Conservation (phyloP, 192 early-diverging fungal species). For the Backusella circina region DNA sequence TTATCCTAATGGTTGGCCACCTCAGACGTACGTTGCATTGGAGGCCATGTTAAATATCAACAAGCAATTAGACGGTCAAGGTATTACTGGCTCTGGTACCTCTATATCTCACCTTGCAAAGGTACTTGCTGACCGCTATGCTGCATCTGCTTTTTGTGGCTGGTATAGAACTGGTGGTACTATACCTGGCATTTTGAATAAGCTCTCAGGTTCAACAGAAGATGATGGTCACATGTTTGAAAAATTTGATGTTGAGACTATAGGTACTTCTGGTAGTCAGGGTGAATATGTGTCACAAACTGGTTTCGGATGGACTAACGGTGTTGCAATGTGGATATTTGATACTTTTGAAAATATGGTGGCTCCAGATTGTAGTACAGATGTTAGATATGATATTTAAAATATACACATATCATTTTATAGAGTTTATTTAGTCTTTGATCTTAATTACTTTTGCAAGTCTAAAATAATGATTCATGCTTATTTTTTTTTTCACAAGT, state of each 20-base stretch:
- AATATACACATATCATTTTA: no score
- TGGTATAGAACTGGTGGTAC: conserved; percentile 69
- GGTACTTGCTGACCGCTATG: conserved; percentile 47
- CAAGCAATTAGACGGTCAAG: background rate
- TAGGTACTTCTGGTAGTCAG: conserved; percentile 51
- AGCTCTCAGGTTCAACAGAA: conserved; percentile 24
- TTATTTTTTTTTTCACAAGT: no score
- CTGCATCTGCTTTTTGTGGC: conserved; percentile 57
- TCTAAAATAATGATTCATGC: no score
- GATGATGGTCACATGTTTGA: conserved; percentile 75
- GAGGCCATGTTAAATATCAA: conserved; percentile 41
- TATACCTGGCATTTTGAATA: conserved; percentile 41
- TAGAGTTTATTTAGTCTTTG: no score
- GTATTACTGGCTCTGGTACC: background rate
- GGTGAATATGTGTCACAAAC: conserved; percentile 70
- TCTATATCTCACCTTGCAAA: background rate
- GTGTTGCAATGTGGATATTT: conserved; percentile 61
- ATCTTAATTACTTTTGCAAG: no score
- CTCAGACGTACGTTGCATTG: conserved; percentile 53
- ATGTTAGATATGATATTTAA: background rate
- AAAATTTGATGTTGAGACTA: conserved; percentile 57
- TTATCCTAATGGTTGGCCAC: conserved; percentile 69
- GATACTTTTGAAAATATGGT: conserved; percentile 29
- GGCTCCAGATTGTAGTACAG: conserved; percentile 23
- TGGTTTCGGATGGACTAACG: conserved; percentile 82